A percentile compares a stretch with the other conserved stretches of the same genome.
Conservation (phyloP, 768 basidiomycete genomes). For the Dentipellis sp. region DNA sequence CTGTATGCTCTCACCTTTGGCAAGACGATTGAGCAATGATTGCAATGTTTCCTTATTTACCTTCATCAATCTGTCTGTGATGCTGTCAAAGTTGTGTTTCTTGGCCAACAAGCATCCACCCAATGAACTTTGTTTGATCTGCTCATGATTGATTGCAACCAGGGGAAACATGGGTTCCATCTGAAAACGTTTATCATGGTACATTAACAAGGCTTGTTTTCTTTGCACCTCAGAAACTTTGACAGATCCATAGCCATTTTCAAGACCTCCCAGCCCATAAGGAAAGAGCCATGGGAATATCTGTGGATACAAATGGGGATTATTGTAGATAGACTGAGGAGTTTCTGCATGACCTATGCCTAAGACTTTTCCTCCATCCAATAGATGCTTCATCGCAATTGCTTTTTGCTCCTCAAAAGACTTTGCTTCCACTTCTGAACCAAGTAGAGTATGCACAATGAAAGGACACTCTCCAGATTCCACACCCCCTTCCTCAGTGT, state of each 20-base stretch:
- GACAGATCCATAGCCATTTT: neutral
- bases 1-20: neutral
- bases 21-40: neutral
- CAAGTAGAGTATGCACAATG: slow-evolving; percentile 4
- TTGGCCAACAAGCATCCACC: slow-evolving; percentile 10
- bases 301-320: slow-evolving; percentile 9
- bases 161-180: slow-evolving; percentile 11
- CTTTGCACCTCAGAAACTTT: neutral
- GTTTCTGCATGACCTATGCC: neutral
- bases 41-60: slow-evolving; percentile 2
- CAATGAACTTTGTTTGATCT: slow-evolving; percentile 9
- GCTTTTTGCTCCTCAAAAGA: neutral
- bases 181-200: slow-evolving; percentile 16
- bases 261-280: slow-evolving; percentile 9
- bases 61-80: slow-evolving; percentile 3
- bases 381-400: slow-evolving; percentile 4
- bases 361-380: neutral
- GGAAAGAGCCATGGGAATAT: slow-evolving; percentile 15
- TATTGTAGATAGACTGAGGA: slow-evolving; percentile 8
- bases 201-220: slow-evolving; percentile 9
- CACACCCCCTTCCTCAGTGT: neutral
- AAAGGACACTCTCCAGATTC: slow-evolving; percentile 1
- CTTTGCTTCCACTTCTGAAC: neutral
- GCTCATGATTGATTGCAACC: slow-evolving; percentile 16
- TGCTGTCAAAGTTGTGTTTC: neutral